Base-by-base conservation (phyloP, 768 basidiomycete species). In the Termitomyces sp. region DNA sequence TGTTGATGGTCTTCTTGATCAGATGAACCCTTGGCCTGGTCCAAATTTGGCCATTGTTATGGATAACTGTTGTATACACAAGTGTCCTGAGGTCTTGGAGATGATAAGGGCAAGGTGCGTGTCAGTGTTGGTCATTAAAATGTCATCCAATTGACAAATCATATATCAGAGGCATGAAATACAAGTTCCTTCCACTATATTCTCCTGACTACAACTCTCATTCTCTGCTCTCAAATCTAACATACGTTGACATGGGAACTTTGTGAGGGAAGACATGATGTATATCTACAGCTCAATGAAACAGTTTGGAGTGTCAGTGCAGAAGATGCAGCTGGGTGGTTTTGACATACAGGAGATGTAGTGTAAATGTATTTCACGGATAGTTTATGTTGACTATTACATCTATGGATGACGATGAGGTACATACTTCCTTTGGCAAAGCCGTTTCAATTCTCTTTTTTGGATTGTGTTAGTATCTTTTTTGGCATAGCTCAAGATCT, bases 11-110 rank as follows among this genome's bases (percentile, higher is more conserved):
- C 3, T 75, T 66, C 58, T 61, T 7, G 53, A 63, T 46, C 51
- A 59, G 29, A 63, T 61, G 58, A 29, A 70, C 22, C 69, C 67
- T 1, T 76, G 50, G 41, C 74, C 71, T 1, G 61, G 38, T 0
- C 59, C 58, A 1, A 70, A 73, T 22, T 73, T 66, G 1, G 71
- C 75, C 3, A 53, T 76, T 32, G 63, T 75, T 1, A 71, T 76
- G 68, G 73, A 75, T 54, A 75, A 74, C 58, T 66, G 66, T 15
- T 20, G 45, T 2, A 73, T 75, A 31, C 72, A 77, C 50, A 66
- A 74, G 43, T 53, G 57, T 23, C 50, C 54, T 1, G 63, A 59
- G 2, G 53, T 76, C 13, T 33, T 52, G 1, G 64, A 68, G 22
- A 54, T 70, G 43, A 62, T 72, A 48, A 61, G 70, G 56, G 61